phyloP scores from a whole-genome alignment of 306 rosid genomes.

The Rosa persica region DNA sequence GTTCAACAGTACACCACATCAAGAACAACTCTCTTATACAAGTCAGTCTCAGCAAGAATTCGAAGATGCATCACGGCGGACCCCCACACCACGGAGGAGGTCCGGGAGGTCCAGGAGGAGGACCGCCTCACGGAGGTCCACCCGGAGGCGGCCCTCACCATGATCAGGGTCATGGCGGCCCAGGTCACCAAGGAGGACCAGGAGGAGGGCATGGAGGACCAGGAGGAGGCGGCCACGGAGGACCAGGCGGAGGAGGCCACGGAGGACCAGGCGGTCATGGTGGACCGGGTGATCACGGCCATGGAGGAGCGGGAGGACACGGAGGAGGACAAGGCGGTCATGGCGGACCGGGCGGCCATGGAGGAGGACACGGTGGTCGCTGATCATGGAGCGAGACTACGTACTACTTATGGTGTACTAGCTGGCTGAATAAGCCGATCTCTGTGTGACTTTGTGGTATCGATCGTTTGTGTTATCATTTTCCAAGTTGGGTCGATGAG shows the following conservation, averaged over 20 bases:
- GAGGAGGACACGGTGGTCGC: background rate
- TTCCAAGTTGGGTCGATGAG: background rate
- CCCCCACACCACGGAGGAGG: background rate
- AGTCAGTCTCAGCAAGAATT: background rate
- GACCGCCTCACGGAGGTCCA: background rate
- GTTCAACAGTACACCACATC: background rate
- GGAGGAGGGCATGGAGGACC: no score
- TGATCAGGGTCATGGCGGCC: no score
- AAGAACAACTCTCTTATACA: background rate
- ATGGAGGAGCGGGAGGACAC: background rate
- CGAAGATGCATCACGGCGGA: conserved; percentile 14
- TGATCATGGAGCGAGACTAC: background rate
- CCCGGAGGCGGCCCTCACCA: no score
- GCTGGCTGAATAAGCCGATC: background rate
- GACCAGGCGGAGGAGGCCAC: no score
- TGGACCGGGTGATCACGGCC: no score
- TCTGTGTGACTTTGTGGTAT: background rate
- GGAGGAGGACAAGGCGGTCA: background rate
- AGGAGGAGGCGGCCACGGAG: no score
- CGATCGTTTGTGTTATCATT: background rate
- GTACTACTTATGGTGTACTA: background rate
- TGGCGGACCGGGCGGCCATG: background rate
- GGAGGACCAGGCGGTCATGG: background rate
- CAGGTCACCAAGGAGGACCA: background rate
- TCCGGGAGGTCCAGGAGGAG: background rate